Conservation (phyloP, 345 rosid genomes). For the Physaria fendleri region DNA sequence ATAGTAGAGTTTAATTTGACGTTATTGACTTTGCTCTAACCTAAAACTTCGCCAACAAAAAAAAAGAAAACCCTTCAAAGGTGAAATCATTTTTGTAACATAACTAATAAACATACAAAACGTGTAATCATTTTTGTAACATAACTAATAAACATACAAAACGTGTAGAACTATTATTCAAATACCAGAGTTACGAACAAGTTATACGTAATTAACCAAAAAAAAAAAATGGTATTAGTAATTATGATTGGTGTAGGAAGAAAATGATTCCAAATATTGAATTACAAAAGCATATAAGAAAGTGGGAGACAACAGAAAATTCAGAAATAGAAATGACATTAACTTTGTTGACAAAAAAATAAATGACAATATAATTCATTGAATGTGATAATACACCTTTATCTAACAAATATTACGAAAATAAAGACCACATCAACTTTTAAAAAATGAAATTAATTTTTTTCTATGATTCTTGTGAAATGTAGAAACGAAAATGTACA, state of each 20-base stretch:
- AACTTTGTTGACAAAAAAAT: too few relatives aligned
- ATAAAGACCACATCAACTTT: slow-evolving; percentile 10
- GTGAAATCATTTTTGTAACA: too few relatives aligned
- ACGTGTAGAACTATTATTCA: too few relatives aligned
- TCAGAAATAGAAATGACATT: neutral
- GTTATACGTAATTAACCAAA: neutral
- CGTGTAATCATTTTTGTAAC: too few relatives aligned
- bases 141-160: too few relatives aligned
- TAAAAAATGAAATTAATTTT: neutral
- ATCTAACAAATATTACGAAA: neutral
- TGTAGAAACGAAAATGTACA: neutral
- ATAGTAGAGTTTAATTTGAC: too few relatives aligned
- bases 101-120: too few relatives aligned
- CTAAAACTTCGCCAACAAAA: too few relatives aligned
- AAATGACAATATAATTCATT: slow-evolving; percentile 9
- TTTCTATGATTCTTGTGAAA: neutral
- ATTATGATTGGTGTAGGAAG: neutral
- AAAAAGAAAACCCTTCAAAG: too few relatives aligned
- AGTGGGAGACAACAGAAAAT: slow-evolving; percentile 24
- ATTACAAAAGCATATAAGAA: slow-evolving; percentile 5
- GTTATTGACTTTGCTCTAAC: too few relatives aligned
- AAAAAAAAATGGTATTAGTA: neutral
- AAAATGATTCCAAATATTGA: slow-evolving; percentile 10
- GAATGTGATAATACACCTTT: neutral
- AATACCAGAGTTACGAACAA: neutral